Percentiles rank a stretch among this genome's conserved stretches.
Evolutionary conservation across 371 early-diverging fungal species (phyloP).

Genomic region (Sporodiniella umbellata): DNA sequence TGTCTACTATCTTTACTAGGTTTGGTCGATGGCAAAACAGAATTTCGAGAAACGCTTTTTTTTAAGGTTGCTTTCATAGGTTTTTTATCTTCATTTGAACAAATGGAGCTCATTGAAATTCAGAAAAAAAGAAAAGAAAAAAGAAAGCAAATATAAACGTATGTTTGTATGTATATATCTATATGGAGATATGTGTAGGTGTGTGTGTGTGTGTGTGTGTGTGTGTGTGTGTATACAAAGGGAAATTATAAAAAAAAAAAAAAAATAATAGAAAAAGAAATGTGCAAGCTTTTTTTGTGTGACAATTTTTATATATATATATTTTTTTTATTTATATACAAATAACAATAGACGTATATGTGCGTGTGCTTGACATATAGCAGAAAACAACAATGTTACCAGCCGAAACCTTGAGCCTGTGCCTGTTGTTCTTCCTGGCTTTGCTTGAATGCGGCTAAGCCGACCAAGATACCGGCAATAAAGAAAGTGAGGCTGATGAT

Average conservation of each 20-base stretch:
- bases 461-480: conserved; percentile 72
- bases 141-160: neutral
- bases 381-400: no score
- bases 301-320: neutral
- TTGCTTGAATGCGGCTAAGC: conserved; percentile 76
- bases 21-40: neutral
- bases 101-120: neutral
- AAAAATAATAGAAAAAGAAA: neutral
- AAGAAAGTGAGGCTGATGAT: conserved; percentile 80
- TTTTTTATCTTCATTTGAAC: conserved; percentile 1
- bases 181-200: no score
- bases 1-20: neutral
- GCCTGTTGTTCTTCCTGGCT: conserved; percentile 28
- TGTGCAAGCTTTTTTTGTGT: neutral
- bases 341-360: neutral
- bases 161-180: no score
- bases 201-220: no score
- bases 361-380: neutral
- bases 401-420: conserved; percentile 32
- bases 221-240: no score
- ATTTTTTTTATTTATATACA: no score
- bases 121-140: neutral
- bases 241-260: neutral
- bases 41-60: neutral
- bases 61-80: neutral